Conservation (phyloP, 2,329 filamentous ascomycete genomes). For the Colletotrichum sp. region DNA sequence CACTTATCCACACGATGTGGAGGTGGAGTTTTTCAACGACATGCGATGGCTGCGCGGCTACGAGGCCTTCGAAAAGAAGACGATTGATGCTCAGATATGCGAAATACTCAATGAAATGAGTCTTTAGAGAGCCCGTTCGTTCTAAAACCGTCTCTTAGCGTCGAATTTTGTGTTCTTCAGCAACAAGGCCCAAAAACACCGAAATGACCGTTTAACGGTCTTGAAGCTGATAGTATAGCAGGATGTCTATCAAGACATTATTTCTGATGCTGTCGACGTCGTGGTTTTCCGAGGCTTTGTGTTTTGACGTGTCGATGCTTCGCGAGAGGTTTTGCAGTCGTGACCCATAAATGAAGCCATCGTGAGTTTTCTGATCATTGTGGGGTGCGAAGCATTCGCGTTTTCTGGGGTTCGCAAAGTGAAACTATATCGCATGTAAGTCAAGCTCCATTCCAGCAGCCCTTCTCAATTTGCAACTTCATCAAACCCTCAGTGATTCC, state of each 20-base stretch:
- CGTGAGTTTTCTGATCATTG: background rate
- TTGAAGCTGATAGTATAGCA: background rate
- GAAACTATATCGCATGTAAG: background rate
- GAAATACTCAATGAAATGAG: background rate
- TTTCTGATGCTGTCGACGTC: background rate
- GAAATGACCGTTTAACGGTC: background rate
- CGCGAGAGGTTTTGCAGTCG: background rate
- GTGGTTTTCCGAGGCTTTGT: background rate
- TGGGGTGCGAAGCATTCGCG: background rate
- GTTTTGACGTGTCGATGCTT: background rate
- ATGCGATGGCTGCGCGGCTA: background rate
- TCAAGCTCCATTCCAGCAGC: background rate
- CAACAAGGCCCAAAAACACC: background rate
- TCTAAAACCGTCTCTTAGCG: background rate
- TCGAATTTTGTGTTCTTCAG: background rate
- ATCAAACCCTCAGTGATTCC: background rate
- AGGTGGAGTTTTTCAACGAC: background rate
- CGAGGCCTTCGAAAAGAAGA: background rate
- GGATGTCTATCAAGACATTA: background rate
- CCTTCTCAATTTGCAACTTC: background rate
- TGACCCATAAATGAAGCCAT: constrained; percentile 13
- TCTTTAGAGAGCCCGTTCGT: background rate
- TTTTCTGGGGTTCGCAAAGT: background rate
- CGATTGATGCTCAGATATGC: background rate
- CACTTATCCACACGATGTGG: background rate